phyloP scores from a whole-genome alignment of 2,329 filamentous ascomycete genomes.

The Ceratocystis ficicola region DNA sequence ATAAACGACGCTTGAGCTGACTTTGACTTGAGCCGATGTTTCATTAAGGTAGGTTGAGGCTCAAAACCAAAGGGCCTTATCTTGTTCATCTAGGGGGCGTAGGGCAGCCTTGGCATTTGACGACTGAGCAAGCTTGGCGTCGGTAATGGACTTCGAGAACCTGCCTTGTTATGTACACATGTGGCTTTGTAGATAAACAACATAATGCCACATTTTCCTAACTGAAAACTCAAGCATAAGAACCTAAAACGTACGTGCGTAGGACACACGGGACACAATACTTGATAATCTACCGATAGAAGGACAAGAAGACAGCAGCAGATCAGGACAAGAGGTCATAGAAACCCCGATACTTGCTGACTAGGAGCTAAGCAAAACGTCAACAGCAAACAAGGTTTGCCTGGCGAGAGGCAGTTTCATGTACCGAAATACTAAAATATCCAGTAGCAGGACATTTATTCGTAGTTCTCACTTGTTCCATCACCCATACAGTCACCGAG shows the following conservation, averaged over 20 bases:
- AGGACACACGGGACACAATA: conserved; percentile 1
- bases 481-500: not conserved
- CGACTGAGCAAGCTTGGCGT: not conserved
- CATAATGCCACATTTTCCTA: not conserved
- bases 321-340: not conserved
- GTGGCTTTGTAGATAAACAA: not conserved
- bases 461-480: not conserved
- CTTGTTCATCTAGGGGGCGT: conserved; percentile 10
- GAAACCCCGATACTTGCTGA: not conserved
- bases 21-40: conserved; percentile 3
- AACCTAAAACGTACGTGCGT: not conserved
- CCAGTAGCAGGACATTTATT: not conserved
- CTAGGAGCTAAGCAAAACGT: not conserved
- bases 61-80: conserved; percentile 12
- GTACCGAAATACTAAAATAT: not conserved
- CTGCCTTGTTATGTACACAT: not conserved
- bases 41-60: conserved; percentile 16
- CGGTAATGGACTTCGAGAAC: not conserved
- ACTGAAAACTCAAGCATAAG: not conserved
- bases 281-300: not conserved
- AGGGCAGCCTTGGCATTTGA: conserved; percentile 14
- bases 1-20: not conserved
- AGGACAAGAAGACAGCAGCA: not conserved
- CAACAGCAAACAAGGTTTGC: conserved; percentile 5
- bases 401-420: not conserved